Base-by-base conservation (phyloP, 2,329 filamentous ascomycete species). In the Fonsecaea erecta region DNA sequence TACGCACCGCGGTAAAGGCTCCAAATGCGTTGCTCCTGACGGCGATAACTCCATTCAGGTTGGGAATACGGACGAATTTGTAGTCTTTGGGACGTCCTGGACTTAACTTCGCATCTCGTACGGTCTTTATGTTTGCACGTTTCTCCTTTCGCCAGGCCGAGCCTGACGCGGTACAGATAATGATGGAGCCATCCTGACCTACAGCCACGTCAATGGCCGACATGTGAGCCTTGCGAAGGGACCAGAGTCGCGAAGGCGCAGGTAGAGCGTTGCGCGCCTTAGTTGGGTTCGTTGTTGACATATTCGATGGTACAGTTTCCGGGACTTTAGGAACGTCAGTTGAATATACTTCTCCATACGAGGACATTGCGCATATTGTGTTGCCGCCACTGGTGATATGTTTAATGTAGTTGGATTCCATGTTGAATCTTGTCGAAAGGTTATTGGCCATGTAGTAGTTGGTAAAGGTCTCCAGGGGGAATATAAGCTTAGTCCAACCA, bases 141-240 rank as follows among this genome's bases (percentile, higher is more conserved):
- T 92, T 92, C 58, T 95, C 88, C 64, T 94, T 89, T 71, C 89
- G 89, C 94, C 94, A 99, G 0, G 97, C 94, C 54, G 92, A 94
- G 1, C 95, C 95, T 48, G 93, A 94, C 65, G 93, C 86, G 0
- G 95, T 99, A 70, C 92, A 94, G 68, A 99, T 88, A 62, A 99
- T 96, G 70, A 99, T 92, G 0, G 93, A 96, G 1, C 93, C 95
- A 76, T 98, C 90, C 75, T 97, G 93, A 40, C 93, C 92, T 2
- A 98, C 89, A 67, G 88, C 90, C 1, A 96, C 92, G 65, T 97
- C 97, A 60, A 86, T 86, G 32, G 92, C 93, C 2, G 93, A 93
- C 87, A 90, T 89, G 63, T 88, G 86, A 64, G 91, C 90, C 74
- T 96, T 97, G 71, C 90, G 89, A 1, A 93, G 88, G 32, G 90